These are phyloP conservation scores for Papiliotrema nemorosa DNA, from an alignment of 1,284 basidiomycete genomes.

Conservation along the genomic window DNA sequence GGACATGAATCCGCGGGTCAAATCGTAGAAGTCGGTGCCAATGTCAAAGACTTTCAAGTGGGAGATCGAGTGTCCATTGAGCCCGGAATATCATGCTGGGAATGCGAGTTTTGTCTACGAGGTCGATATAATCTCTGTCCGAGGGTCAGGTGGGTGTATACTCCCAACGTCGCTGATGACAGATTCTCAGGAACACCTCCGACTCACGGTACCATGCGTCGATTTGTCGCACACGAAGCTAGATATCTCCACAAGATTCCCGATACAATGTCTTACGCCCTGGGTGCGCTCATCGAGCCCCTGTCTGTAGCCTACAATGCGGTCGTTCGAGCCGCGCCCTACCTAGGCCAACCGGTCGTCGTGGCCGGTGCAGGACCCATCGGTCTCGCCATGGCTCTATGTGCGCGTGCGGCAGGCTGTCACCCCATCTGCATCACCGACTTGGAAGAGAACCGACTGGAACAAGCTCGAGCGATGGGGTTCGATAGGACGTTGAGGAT, in stretches of 20 bases:
- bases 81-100: slow-evolving; percentile 49
- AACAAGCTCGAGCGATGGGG: slow-evolving; percentile 42
- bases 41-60: slow-evolving; percentile 42
- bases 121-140: slow-evolving; percentile 46
- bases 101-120: slow-evolving; percentile 41
- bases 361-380: slow-evolving; percentile 46
- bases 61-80: slow-evolving; percentile 51
- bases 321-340: slow-evolving; percentile 40
- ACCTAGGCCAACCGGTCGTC: slow-evolving; percentile 38
- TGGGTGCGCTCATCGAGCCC: slow-evolving; percentile 48
- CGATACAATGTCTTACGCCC: slow-evolving; percentile 45
- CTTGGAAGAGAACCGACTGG: slow-evolving; percentile 42
- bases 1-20: slow-evolving; percentile 50
- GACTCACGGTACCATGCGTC: slow-evolving; percentile 35
- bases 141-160: slow-evolving; percentile 17
- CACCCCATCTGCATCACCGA: slow-evolving; percentile 50
- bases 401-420: slow-evolving; percentile 48
- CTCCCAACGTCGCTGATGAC: background rate
- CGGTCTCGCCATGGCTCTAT: slow-evolving; percentile 47
- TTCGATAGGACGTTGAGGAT: slow-evolving; percentile 34
- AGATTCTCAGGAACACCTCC: slow-evolving; percentile 40
- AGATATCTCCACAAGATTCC: slow-evolving; percentile 51
- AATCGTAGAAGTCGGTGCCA: slow-evolving; percentile 44
- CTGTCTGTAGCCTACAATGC: slow-evolving; percentile 46
- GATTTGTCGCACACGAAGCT: slow-evolving; percentile 49